These are phyloP conservation scores for Hydnum rufescens DNA, from an alignment of 768 basidiomycete genomes.

Conservation along the genomic window DNA sequence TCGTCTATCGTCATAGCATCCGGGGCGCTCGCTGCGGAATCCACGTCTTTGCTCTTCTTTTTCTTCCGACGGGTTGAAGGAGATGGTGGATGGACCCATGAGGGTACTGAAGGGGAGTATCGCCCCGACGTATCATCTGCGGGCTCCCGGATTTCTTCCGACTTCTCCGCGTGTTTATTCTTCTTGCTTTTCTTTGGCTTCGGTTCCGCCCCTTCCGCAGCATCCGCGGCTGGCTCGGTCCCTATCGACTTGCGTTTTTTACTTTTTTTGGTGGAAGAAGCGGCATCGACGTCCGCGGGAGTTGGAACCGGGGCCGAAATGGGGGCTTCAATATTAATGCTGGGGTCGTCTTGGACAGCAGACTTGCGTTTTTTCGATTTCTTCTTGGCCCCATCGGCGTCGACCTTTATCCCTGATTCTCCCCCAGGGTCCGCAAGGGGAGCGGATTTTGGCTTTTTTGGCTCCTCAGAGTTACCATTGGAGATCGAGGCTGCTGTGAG, in stretches of 20 bases:
- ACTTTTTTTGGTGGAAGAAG: constrained; percentile 14
- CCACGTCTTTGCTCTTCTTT: no score
- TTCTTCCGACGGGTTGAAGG: no score
- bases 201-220: neutral
- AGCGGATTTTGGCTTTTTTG: no score
- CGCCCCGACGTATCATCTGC: no score
- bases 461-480: no score
- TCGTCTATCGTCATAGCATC: no score
- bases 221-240: constrained; percentile 15
- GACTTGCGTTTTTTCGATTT: neutral
- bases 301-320: constrained; percentile 7
- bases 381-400: neutral
- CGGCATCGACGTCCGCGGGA: constrained; percentile 9
- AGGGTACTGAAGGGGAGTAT: no score
- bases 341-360: neutral
- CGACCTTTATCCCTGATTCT: neutral
- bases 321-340: constrained; percentile 6
- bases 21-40: no score
- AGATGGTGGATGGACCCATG: no score
- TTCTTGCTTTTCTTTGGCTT: constrained; percentile 6
- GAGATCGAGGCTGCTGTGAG: no score
- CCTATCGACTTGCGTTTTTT: constrained; percentile 19
- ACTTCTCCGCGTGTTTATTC: constrained; percentile 8
- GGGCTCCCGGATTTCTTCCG: no score
- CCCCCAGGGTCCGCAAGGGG: no score